Conservation (phyloP, 352 stramenopile species). For the Blastocystis hominis region DNA sequence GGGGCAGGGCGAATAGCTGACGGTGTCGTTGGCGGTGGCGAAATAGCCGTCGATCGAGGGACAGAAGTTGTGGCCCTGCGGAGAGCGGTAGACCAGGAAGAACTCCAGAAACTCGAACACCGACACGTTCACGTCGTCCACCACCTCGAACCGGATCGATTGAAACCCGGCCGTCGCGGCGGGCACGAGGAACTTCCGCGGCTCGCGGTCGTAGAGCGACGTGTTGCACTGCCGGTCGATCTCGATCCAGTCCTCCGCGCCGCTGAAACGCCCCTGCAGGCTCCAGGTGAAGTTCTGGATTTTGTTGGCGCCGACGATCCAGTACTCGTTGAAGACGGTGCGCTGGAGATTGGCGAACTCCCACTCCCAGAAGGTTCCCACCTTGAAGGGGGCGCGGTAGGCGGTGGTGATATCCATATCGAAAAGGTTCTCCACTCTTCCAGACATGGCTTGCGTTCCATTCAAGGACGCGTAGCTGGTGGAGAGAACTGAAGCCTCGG, state of each 20-base stretch:
- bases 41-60: neutral
- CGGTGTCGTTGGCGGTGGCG: neutral
- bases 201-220: neutral
- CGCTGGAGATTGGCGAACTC: neutral
- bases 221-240: neutral
- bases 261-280: neutral
- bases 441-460: neutral
- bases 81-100: neutral
- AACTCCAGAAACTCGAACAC: neutral
- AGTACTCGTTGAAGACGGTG: conserved; percentile 6
- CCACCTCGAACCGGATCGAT: neutral
- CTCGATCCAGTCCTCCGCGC: neutral
- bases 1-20: neutral
- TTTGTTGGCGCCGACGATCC: neutral
- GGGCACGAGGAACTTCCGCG: neutral
- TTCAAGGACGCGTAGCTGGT: neutral
- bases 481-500: neutral
- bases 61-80: neutral
- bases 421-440: neutral
- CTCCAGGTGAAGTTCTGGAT: neutral
- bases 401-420: neutral
- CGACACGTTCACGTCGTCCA: neutral
- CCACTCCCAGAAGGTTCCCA: conserved; percentile 8
- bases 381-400: neutral
- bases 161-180: neutral